A percentile compares a stretch with the other conserved stretches of the same genome.
Evolutionary conservation across 495 filamentous ascomycete genomes (phyloP).

Genomic region (Podospora australis): DNA sequence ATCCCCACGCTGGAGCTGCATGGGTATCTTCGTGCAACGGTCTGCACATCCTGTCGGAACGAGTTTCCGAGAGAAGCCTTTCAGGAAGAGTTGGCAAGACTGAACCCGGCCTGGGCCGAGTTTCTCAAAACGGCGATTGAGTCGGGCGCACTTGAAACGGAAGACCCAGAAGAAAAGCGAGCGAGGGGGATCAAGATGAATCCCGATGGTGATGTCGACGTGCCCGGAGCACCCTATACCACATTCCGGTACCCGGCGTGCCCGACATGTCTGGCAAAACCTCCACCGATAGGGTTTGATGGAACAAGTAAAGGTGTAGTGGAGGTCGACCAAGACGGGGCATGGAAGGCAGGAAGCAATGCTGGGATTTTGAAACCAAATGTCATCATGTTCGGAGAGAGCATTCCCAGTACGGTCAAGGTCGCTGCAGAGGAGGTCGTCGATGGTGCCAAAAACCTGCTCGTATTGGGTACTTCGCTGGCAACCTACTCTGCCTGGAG

Average conservation of each 20-base stretch:
- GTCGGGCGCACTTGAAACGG: conserved; percentile 67
- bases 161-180: conserved; percentile 64
- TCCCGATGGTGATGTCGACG: conserved; percentile 89
- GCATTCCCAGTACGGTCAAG: conserved; percentile 62
- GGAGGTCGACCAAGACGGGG: conserved; percentile 72
- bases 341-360: conserved; percentile 61
- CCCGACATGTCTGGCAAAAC: conserved; percentile 65
- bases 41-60: conserved; percentile 71
- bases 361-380: conserved; percentile 84
- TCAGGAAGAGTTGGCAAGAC: conserved; percentile 62
- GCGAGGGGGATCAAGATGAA: conserved; percentile 72
- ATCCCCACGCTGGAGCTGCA: conserved; percentile 79
- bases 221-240: conserved; percentile 80
- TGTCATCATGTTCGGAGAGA: conserved; percentile 95
- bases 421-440: conserved; percentile 71
- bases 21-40: conserved; percentile 74
- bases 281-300: conserved; percentile 50
- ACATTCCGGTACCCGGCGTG: conserved; percentile 91
- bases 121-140: conserved; percentile 66
- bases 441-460: conserved; percentile 62
- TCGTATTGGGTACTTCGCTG: conserved; percentile 81
- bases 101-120: conserved; percentile 83
- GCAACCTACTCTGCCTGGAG: conserved; percentile 95
- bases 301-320: conserved; percentile 49
- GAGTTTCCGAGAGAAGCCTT: conserved; percentile 64